These are phyloP conservation scores for Cutaneotrichosporon sp. DNA, from an alignment of 1,284 basidiomycete species.

Conservation along the genomic window DNA sequence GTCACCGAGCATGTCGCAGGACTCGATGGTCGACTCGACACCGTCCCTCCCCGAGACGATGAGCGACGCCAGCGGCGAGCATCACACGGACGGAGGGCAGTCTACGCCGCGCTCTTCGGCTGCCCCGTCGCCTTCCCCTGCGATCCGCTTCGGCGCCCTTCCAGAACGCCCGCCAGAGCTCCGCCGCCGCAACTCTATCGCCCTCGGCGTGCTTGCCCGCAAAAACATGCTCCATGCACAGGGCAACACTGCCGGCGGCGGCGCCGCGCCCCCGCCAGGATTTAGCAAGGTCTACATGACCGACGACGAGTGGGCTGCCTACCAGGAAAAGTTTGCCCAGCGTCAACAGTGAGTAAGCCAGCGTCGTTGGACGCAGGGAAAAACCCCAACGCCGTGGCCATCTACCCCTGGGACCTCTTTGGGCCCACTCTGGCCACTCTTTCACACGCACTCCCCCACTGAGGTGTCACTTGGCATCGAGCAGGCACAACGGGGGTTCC, in stretches of 20 bases:
- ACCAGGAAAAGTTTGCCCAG: constrained; percentile 32
- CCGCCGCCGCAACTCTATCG: constrained; percentile 40
- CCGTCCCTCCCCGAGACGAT: background rate
- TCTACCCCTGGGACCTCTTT: no score
- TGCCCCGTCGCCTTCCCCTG: constrained; percentile 1
- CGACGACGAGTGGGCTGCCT: constrained; percentile 44
- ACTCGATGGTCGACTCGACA: background rate
- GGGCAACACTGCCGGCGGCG: constrained; percentile 14
- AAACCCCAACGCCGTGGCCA: background rate
- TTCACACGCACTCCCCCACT: no score
- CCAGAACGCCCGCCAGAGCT: constrained; percentile 35
- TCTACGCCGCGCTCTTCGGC: constrained; percentile 9
- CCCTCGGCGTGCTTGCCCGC: constrained; percentile 41
- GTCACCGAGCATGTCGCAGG: background rate
- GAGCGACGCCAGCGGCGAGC: background rate
- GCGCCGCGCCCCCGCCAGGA: background rate
- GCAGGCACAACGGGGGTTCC: no score
- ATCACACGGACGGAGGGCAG: background rate
- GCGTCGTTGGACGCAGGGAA: background rate
- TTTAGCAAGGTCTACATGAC: constrained; percentile 35
- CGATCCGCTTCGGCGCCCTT: constrained; percentile 17
- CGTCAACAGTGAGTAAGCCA: constrained; percentile 27
- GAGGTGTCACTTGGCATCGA: no score
- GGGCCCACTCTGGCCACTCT: background rate
- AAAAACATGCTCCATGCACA: constrained; percentile 37